These are phyloP conservation scores for Trichoderma sp. DNA, from an alignment of 2,329 filamentous ascomycete genomes.

Conservation along the genomic window DNA sequence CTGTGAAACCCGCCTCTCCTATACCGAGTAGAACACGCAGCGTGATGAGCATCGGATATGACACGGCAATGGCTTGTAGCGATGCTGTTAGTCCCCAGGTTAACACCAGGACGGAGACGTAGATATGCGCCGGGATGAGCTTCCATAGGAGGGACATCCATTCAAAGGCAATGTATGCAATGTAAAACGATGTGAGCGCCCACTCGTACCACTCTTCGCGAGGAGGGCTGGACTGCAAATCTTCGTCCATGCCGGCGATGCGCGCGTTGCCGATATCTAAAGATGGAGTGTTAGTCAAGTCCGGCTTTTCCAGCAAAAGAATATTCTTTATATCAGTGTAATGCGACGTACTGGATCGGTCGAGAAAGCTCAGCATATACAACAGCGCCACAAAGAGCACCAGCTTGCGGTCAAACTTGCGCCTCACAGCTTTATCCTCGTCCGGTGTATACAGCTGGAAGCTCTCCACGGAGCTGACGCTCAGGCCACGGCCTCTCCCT, in stretches of 20 bases:
- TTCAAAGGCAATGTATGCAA: slow-evolving; percentile 64
- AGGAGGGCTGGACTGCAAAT: slow-evolving; percentile 54
- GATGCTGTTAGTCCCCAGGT: slow-evolving; percentile 80
- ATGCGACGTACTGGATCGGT: slow-evolving; percentile 71
- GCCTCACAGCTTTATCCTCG: slow-evolving; percentile 71
- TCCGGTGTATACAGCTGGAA: slow-evolving; percentile 56
- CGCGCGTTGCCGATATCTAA: slow-evolving; percentile 64
- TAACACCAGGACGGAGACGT: slow-evolving; percentile 63
- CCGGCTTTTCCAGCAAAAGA: neutral
- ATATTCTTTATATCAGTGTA: neutral
- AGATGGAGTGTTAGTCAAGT: neutral
- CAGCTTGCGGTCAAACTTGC: slow-evolving; percentile 74
- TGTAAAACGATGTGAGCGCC: slow-evolving; percentile 62
- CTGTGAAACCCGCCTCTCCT: slow-evolving; percentile 66
- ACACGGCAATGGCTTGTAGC: slow-evolving; percentile 66
- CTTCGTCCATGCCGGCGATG: slow-evolving; percentile 64
- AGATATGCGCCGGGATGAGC: slow-evolving; percentile 60
- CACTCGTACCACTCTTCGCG: slow-evolving; percentile 57
- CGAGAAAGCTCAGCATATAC: slow-evolving; percentile 83
- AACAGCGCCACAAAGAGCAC: slow-evolving; percentile 80
- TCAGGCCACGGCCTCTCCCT: slow-evolving; percentile 25
- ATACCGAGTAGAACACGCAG: slow-evolving; percentile 61
- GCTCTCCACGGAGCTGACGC: slow-evolving; percentile 38
- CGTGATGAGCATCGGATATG: slow-evolving; percentile 59
- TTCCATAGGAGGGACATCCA: slow-evolving; percentile 66